Evolutionary conservation across 1,139 yeast species (phyloP), one percentile per base, ranked within the genome.

Genomic region (Magnusiomyces tetraspermus): DNA sequence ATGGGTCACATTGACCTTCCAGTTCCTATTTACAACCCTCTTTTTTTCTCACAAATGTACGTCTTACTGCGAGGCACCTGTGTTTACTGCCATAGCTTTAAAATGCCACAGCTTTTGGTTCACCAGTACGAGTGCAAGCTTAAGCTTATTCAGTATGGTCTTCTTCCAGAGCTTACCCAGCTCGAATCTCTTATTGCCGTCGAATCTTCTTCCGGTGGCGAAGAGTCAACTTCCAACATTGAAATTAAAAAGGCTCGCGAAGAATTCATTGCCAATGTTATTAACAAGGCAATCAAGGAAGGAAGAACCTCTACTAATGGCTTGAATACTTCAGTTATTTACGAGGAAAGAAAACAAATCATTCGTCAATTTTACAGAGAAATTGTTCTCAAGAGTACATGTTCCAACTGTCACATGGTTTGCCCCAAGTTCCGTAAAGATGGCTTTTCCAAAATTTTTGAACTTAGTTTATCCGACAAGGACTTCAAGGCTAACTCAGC

Each of bases 1-100:
- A 89, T 88, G 71, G 99, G 99, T 55, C 98, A 94, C 69, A 89
- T 94, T 56, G 97, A 92, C 67, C 77, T 94, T 60, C 98, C 98
- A 10, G 84, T 88, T 42, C 96, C 97, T 4, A 95, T 88, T 48
- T 94, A 89, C 74, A 92, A 89, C 67, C 97, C 98, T 19, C 73
- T 94, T 63, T 92, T 94, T 66, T 92, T 94, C 79, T 80, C 82
- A 65, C 97, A 92, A 70, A 75, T 94, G 75, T 92, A 83, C 73
- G 77, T 86, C 56, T 82, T 84, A 63, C 75, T 94, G 64, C 77
- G 97, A 68, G 78, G 92, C 44, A 73, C 92, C 28, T 94, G 99
- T 77, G 76, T 92, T 55, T 90, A 81, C 71, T 94, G 99, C 71
- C 95, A 87, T 67, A 82, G 78, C 57, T 88, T 94, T 74, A 80